These are phyloP conservation scores for Logfia minima DNA, from an alignment of 129 eudicot genomes.

Conservation along the genomic window DNA sequence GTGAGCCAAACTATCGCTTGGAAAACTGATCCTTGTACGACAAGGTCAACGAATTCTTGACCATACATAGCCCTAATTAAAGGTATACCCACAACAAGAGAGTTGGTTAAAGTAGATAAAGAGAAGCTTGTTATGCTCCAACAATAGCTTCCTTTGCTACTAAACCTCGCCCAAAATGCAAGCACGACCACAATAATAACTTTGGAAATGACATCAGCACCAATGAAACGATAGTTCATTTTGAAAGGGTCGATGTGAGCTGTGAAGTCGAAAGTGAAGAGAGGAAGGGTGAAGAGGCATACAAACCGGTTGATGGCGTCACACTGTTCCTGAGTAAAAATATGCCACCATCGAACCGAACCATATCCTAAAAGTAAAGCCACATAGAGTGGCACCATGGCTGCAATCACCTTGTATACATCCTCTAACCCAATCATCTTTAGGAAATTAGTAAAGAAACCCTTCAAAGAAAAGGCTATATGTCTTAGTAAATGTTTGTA, in stretches of 20 bases:
- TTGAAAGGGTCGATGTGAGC: slow-evolving; percentile 72
- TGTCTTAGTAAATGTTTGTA: neutral
- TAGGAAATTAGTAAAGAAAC: neutral
- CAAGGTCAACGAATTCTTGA: slow-evolving; percentile 53
- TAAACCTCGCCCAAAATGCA: slow-evolving; percentile 65
- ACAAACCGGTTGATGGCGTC: slow-evolving; percentile 69
- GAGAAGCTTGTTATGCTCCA: slow-evolving; percentile 88
- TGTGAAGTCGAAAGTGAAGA: slow-evolving; percentile 76
- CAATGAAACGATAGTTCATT: slow-evolving; percentile 62
- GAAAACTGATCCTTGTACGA: slow-evolving; percentile 65
- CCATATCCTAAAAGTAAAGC: slow-evolving; percentile 75
- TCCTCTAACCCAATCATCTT: slow-evolving; percentile 76
- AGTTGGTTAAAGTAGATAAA: slow-evolving; percentile 63
- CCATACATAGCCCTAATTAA: slow-evolving; percentile 78
- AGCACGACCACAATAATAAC: slow-evolving; percentile 60
- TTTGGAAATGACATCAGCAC: slow-evolving; percentile 70
- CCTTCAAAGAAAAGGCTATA: slow-evolving; percentile 18
- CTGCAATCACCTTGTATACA: slow-evolving; percentile 74
- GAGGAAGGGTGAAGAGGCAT: slow-evolving; percentile 70
- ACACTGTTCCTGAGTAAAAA: slow-evolving; percentile 66
- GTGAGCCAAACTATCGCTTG: slow-evolving; percentile 83
- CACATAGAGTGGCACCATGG: slow-evolving; percentile 73
- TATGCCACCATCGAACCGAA: slow-evolving; percentile 81
- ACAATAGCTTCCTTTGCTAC: slow-evolving; percentile 72
- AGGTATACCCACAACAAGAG: slow-evolving; percentile 91